Evolutionary conservation across 352 stramenopile species (phyloP).

Genomic region (Pythium aristosporum): DNA sequence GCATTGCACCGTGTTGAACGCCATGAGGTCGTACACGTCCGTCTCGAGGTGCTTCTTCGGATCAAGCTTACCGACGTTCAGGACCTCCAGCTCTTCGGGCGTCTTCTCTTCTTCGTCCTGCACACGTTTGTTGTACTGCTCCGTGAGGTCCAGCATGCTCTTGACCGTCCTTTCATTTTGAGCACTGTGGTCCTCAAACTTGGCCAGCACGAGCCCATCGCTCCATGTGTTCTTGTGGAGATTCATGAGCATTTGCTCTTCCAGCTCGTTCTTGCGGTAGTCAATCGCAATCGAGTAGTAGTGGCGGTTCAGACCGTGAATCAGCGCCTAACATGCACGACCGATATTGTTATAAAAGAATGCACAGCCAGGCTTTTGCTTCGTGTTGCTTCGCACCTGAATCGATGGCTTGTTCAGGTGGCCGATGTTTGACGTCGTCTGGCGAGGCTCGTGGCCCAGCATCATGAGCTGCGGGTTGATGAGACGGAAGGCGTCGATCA

Average conservation of each 20-base stretch:
- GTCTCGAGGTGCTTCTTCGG: constrained; percentile 93
- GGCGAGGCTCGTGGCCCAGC: constrained; percentile 96
- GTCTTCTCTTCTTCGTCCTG: constrained; percentile 98
- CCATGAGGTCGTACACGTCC: constrained; percentile 97
- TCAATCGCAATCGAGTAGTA: constrained; percentile 98
- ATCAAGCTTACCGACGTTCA: constrained; percentile 98
- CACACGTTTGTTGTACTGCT: constrained; percentile 96
- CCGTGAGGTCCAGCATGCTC: constrained; percentile 94
- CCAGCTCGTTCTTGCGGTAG: constrained; percentile 99
- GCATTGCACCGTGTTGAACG: constrained; percentile 98
- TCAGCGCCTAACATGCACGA: constrained; percentile 79
- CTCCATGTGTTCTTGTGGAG: constrained; percentile 98
- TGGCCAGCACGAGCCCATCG: constrained; percentile 90
- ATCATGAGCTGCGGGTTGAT: constrained; percentile 99
- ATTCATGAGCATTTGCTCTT: constrained; percentile 99
- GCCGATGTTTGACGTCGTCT: constrained; percentile 99
- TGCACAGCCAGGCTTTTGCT: not conserved
- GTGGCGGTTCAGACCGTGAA: constrained; percentile 98
- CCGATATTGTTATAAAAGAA: not conserved
- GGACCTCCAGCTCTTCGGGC: constrained; percentile 94
- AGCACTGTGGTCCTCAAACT: constrained; percentile 95
- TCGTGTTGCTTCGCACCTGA: constrained; percentile 50
- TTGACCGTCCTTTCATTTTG: constrained; percentile 93
- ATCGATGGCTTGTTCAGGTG: constrained; percentile 99
- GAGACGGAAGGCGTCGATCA: constrained; percentile 99